Evolutionary conservation across 352 stramenopile genomes (phyloP).

Genomic region (Ophiocytium majus): DNA sequence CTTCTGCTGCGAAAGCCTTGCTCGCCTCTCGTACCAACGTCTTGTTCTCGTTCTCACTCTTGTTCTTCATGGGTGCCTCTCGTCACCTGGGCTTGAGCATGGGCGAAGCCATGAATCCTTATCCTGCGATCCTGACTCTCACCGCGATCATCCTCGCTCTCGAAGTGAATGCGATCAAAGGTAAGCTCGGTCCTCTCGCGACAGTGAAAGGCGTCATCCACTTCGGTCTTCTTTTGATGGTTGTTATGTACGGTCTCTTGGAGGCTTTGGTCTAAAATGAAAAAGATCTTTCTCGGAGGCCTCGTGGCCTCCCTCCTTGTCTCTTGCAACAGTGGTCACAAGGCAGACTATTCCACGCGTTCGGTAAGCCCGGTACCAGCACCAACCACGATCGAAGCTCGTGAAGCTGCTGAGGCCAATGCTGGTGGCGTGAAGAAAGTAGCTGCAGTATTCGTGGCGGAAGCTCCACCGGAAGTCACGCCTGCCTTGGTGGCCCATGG

Average conservation of each 20-base stretch:
- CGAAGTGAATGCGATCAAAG: constrained; percentile 10
- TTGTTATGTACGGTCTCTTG: not conserved
- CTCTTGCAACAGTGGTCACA: not conserved
- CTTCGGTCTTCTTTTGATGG: not conserved
- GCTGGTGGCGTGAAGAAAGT: not conserved
- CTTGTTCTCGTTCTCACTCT: not conserved
- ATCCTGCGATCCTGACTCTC: not conserved
- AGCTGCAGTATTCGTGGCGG: too few relatives aligned
- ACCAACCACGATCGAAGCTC: not conserved
- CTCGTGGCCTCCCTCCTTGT: not conserved
- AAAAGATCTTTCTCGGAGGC: not conserved
- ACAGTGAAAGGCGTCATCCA: constrained; percentile 7
- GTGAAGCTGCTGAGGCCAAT: not conserved
- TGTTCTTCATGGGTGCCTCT: constrained; percentile 13
- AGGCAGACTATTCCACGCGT: not conserved
- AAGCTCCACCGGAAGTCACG: too few relatives aligned
- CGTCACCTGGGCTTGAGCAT: not conserved
- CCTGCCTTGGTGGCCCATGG: too few relatives aligned
- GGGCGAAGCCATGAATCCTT: not conserved
- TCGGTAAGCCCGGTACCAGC: not conserved
- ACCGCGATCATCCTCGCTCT: not conserved
- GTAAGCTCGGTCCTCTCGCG: not conserved
- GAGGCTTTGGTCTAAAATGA: constrained; percentile 6
- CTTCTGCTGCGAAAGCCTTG: not conserved
- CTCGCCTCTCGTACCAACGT: not conserved